phyloP scores from a whole-genome alignment of 345 rosid genomes.

The Acer negundo region DNA sequence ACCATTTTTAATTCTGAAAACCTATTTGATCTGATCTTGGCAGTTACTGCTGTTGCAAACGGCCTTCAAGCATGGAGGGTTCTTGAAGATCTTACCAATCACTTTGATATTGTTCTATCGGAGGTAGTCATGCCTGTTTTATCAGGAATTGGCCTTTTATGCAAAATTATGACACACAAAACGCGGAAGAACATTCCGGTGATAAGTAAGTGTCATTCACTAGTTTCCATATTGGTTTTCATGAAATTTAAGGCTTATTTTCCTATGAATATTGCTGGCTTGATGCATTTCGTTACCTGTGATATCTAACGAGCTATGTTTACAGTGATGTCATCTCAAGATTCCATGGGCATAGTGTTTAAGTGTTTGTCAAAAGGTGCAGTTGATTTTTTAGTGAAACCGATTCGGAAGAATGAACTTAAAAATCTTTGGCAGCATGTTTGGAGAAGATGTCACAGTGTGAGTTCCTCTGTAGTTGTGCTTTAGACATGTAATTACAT shows the following conservation, averaged over 20 bases:
- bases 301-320: slow-evolving; percentile 23
- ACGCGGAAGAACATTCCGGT: slow-evolving; percentile 70
- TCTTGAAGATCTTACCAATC: slow-evolving; percentile 60
- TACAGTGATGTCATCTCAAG: slow-evolving; percentile 89
- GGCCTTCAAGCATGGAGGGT: slow-evolving; percentile 73
- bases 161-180: slow-evolving; percentile 75
- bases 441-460: slow-evolving; percentile 86
- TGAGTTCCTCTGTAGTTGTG: slow-evolving; percentile 39
- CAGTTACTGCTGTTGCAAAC: slow-evolving; percentile 61
- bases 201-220: slow-evolving; percentile 47
- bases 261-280: slow-evolving; percentile 17
- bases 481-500: slow-evolving; percentile 16
- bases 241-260: slow-evolving; percentile 22
- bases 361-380: slow-evolving; percentile 86
- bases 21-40: slow-evolving; percentile 27
- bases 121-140: slow-evolving; percentile 77
- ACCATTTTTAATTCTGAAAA: not conserved
- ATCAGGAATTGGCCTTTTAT: slow-evolving; percentile 71
- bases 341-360: slow-evolving; percentile 78
- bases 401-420: slow-evolving; percentile 82
- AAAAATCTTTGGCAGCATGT: slow-evolving; percentile 87
- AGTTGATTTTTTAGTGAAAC: slow-evolving; percentile 82
- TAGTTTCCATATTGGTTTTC: slow-evolving; percentile 13
- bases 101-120: slow-evolving; percentile 67
- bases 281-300: slow-evolving; percentile 27